Evolutionary conservation across 139 green algal species (phyloP).

Genomic region (Coelastrella sp.): DNA sequence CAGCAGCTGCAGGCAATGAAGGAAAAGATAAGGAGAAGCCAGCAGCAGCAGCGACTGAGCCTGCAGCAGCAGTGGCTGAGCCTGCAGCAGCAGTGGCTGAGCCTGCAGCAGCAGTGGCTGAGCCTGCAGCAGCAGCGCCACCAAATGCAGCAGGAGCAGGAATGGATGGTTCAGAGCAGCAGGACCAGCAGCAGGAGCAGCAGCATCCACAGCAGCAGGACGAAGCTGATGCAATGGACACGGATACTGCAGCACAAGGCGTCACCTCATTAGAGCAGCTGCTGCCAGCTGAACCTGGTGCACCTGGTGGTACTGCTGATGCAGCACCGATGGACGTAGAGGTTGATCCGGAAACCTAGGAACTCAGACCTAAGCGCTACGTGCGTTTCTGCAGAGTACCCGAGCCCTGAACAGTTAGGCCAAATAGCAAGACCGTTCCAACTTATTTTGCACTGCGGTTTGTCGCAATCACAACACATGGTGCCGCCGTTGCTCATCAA

Average conservation of each 20-base stretch:
- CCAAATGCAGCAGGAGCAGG: neutral
- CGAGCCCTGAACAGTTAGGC: too few species aligned
- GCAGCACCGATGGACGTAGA: slow-evolving; percentile 31
- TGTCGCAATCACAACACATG: too few species aligned
- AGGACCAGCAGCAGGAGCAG: neutral
- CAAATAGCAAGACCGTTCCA: too few species aligned
- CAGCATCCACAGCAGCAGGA: slow-evolving; percentile 1
- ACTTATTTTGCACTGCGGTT: too few species aligned
- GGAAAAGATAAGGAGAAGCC: neutral
- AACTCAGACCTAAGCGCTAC: too few species aligned
- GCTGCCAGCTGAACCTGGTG: neutral
- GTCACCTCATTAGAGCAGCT: neutral
- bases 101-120: neutral
- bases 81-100: neutral
- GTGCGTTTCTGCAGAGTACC: too few species aligned
- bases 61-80: neutral
- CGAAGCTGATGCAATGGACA: slow-evolving; percentile 10
- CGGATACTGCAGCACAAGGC: neutral
- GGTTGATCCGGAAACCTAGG: neutral
- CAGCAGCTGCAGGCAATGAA: slow-evolving; percentile 8
- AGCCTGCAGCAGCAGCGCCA: neutral
- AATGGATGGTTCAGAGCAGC: neutral
- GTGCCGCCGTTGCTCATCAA: too few species aligned
- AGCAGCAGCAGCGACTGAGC: neutral
- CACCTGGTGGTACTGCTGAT: neutral